phyloP scores from a whole-genome alignment of 192 early-diverging fungal species.

The Haplosporangium gracile region DNA sequence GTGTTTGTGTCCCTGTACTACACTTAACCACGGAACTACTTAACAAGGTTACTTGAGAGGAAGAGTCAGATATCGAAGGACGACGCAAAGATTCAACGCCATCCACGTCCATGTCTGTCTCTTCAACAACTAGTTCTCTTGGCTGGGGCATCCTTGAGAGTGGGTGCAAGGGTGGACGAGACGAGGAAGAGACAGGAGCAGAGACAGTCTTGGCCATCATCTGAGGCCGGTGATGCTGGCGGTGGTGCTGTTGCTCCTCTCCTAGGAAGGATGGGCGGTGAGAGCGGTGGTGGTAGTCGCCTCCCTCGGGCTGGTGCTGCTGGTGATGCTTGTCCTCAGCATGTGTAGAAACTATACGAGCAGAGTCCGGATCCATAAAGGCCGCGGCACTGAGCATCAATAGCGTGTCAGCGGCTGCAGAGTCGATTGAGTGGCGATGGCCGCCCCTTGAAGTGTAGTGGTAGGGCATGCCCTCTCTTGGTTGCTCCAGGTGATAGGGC shows the following conservation, averaged over 20 bases:
- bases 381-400: conserved; percentile 51
- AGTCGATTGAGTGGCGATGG: conserved; percentile 37
- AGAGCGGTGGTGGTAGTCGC: not conserved
- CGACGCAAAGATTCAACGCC: not conserved
- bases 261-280: not conserved
- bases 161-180: not conserved
- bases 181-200: conserved; percentile 31
- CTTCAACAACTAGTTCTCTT: not conserved
- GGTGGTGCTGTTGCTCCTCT: not conserved
- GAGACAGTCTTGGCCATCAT: conserved; percentile 47
- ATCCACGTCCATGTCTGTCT: not conserved
- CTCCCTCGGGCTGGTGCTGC: not conserved
- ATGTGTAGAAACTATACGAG: not conserved
- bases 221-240: conserved; percentile 3
- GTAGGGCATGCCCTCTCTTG: conserved; percentile 8
- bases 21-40: not conserved
- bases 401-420: conserved; percentile 54
- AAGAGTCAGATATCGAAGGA: not conserved
- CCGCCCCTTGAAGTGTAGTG: conserved; percentile 13
- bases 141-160: not conserved
- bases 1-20: not conserved
- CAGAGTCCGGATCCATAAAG: conserved; percentile 43
- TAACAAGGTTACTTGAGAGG: too few relatives aligned
- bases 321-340: not conserved
- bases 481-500: conserved; percentile 26